Evolutionary conservation across 2,329 filamentous ascomycete genomes (phyloP).

Genomic region (Lachnellula suecica): DNA sequence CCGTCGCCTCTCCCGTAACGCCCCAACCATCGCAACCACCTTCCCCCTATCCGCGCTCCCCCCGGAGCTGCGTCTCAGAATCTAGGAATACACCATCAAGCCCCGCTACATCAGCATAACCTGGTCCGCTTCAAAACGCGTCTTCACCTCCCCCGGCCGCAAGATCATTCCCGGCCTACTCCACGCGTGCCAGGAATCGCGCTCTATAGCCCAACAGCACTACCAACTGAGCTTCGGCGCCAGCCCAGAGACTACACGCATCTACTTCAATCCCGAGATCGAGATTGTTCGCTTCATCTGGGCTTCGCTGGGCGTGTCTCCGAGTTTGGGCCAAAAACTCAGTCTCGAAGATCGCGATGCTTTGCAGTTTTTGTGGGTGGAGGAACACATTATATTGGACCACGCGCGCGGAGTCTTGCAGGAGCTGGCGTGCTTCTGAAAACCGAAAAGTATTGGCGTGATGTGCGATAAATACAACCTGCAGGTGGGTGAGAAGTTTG

Average conservation of each 20-base stretch:
- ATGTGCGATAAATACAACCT: slow-evolving; percentile 5
- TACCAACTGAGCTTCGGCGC: slow-evolving; percentile 7
- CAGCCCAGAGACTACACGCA: slow-evolving; percentile 7
- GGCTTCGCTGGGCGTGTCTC: slow-evolving; percentile 1
- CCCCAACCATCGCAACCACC: background rate
- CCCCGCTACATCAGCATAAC: slow-evolving; percentile 1
- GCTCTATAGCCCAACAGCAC: slow-evolving; percentile 4
- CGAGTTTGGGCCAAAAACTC: slow-evolving; percentile 6
- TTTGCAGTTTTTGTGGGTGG: slow-evolving; percentile 5
- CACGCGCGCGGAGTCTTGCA: slow-evolving; percentile 4
- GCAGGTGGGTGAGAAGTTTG: slow-evolving; percentile 7
- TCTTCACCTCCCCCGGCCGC: slow-evolving; percentile 2
- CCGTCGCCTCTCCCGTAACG: no score
- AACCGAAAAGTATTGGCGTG: slow-evolving; percentile 1
- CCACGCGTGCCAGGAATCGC: slow-evolving; percentile 5
- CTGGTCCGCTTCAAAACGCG: slow-evolving; percentile 3
- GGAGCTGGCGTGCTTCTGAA: slow-evolving; percentile 6
- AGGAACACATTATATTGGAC: slow-evolving; percentile 2
- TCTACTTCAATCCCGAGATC: slow-evolving; percentile 5
- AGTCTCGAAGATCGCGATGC: background rate
- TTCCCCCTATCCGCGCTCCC: background rate
- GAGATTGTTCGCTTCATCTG: slow-evolving; percentile 4
- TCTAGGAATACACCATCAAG: background rate
- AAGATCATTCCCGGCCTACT: slow-evolving; percentile 4
- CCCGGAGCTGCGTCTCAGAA: background rate